Evolutionary conservation across 306 rosid genomes (phyloP), one percentile per base, ranked within the genome.

Genomic region (Rubus idaeus): DNA sequence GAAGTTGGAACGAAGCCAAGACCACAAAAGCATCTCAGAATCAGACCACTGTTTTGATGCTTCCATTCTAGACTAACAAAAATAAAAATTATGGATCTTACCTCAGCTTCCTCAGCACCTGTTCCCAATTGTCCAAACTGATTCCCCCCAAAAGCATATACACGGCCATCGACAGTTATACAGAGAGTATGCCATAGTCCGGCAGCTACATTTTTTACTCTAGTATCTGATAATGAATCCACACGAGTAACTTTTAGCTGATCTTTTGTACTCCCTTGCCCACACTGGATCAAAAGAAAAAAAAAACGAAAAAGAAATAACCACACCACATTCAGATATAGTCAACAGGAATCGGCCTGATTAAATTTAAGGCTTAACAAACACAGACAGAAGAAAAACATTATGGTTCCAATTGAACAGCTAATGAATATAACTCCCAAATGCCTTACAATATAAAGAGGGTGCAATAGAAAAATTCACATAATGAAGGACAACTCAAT

Each of bases 91-190:
- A 26, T 65, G 20, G 58, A 47, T 72, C 40, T 1, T 88, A 94
- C 98, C 98, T 91, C 94, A 13, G 79, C 83, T 83, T 91, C 92
- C 42, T 94, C 94, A 21, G 65, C 81, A 70, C 92, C 94, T 0
- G 97, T 90, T 51, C 98, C 98, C 85, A 94, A 57, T 78, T 94
- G 97, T 66, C 98, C 97, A 85, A 91, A 94, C 81, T 94, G 98
- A 81, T 94, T 94, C 40, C 98, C 98, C 20, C 98, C 97, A 79
- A 94, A 94, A 40, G 86, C 89, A 75, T 86, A 87, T 65, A 91
- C 81, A 68, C 70, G 78, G 47, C 97, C 97, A 37, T 90, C 90
- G 71, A 10, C 88, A 40, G 96, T 80, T 40, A 87, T 71, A 77
- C 98, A 91, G 13, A 94, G 26, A 64, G 98, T 90, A 79, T 94